phyloP scores from a whole-genome alignment of 345 rosid species.

The Moricandia moricandioides region DNA sequence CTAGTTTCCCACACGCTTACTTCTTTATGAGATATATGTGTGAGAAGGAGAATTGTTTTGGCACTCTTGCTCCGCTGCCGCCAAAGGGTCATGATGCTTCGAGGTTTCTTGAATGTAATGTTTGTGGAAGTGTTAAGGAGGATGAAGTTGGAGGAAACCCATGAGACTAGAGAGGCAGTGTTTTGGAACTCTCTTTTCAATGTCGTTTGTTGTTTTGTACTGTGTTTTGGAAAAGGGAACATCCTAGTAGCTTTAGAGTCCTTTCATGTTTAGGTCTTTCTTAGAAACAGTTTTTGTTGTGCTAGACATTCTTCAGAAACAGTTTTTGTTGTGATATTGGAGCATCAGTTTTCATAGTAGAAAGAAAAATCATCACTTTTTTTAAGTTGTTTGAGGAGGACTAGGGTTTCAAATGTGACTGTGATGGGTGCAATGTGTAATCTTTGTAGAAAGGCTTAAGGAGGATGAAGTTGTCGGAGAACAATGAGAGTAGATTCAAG shows the following conservation, averaged over 20 bases:
- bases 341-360: neutral
- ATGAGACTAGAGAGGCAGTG: constrained; percentile 1
- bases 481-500: no score
- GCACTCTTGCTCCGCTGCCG: constrained; percentile 77
- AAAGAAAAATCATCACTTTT: no score
- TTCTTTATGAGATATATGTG: constrained; percentile 84
- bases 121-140: constrained; percentile 64
- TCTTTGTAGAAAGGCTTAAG: no score
- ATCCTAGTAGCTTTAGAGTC: neutral
- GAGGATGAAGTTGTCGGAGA: no score
- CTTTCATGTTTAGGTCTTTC: neutral
- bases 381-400: no score
- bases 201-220: neutral
- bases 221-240: neutral
- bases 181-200: neutral
- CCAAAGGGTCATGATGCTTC: constrained; percentile 40
- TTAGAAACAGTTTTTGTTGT: neutral
- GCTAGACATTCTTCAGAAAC: no score
- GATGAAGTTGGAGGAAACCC: constrained; percentile 33
- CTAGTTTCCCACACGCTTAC: constrained; percentile 75
- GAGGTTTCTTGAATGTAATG: constrained; percentile 72
- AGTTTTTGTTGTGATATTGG: neutral
- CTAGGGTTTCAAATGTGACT: no score
- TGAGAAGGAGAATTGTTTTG: constrained; percentile 57
- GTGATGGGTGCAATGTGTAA: no score